Base-by-base conservation (phyloP, 805 yeast species). In the Zygosaccharomyces rouxii region DNA sequence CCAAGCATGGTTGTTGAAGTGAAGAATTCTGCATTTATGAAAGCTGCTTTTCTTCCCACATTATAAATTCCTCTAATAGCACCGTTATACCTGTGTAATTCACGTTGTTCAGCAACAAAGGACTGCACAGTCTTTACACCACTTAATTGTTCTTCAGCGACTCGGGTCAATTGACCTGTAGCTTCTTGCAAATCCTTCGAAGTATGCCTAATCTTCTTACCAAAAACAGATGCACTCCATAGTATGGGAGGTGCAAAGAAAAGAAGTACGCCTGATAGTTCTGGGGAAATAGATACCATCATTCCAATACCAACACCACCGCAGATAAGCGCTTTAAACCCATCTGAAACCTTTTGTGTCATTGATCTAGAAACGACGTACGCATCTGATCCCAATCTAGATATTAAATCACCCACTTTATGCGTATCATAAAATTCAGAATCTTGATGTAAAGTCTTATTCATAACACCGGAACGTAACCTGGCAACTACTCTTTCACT, bases 381-480 rank as follows among this genome's bases (percentile, higher is more conserved):
- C 1, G 97, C 86, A 66, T 94, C 99, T 37, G 87, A 84, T 13
- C 95, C 86, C 44, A 92, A 71, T 51, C 99, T 75, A 9, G 97
- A 89, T 38, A 92, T 89, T 60, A 92, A 74, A 63, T 92, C 99
- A 35, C 99, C 99, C 7, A 89, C 89, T 62, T 92, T 85, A 53
- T 95, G 89, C n/a, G 83, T 80, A 63, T 92, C 99, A 69, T 89
- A 90, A 63, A 94, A 92, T 62, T 86, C 90, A 14, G 96, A 84
- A 64, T 92, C 97, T 62, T 92, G 97, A 39, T 81, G 80, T 54
- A 94, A 75, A 14, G 94, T 81, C 52, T 81, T 85, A 61, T 80
- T 80, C 64, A 89, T 84, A 35, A 90, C 80, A 46, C 83, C 75
- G 11, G 94, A 74, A 57, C 99, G 77, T 48, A 94, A 70, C 51